Evolutionary conservation across 176 grass and related monocot genomes (phyloP), one percentile per base, ranked within the genome.

Genomic region (Cenchrus purpureus): DNA sequence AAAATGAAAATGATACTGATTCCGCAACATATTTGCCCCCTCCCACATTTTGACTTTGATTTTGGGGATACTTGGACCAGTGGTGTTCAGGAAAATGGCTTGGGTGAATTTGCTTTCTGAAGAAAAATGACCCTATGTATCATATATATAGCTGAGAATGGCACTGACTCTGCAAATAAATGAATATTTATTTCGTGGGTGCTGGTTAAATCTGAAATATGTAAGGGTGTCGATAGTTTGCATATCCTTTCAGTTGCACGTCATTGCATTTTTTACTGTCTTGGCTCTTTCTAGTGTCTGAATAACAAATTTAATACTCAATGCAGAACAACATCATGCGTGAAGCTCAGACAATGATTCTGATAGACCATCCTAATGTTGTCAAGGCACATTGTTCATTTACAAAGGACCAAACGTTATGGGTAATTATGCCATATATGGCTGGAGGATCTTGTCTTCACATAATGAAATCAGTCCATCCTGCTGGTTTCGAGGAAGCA

Each of bases 381-480:
- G 82, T 99, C 10, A 99, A 96, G 48, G 97, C 93, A 20, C 91
- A 92, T 61, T 99, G 97, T 63, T 94, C 97, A 25, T 96, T 98
- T 75, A 88, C 92, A 73, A 93, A 89, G 60, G 82, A 85, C 59
- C 91, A 92, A 78, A 87, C 87, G 14, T 43, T 98, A 20, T 98
- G 91, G 93, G 89, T 98, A 19, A 88, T 98, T 54, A 96, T 98
- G 93, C 97, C 97, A n/a, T 96, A 96, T 65, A 99, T 99, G 97
- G 91, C 87, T 8, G 93, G 89, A 60, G 97, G 97, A 17, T 99
- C 97, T 75, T 95, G 88, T 74, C 93, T 99, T 91, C 97, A 99
- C 82, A 94, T 99, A 87, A 92, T 99, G 93, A 99, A 99, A 79
- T 94, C 97, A 48, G 88, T 84, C 15, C 89, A 83, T n/a, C 91